These are phyloP conservation scores for Colletotrichum higginsianum DNA, from an alignment of 2,329 filamentous ascomycete genomes.

Conservation along the genomic window DNA sequence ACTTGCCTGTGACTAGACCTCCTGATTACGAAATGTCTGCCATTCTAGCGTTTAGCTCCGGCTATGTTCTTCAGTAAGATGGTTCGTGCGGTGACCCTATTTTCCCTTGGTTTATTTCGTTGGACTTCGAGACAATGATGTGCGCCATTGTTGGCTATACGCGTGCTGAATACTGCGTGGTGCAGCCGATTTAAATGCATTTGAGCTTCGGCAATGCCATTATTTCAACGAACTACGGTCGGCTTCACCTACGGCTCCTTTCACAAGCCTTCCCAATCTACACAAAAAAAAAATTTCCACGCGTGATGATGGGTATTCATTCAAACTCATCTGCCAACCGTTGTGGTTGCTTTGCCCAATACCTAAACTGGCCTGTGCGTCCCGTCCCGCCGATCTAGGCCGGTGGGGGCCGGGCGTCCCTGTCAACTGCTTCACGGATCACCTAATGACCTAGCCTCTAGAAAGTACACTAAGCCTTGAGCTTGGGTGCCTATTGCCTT, in stretches of 20 bases:
- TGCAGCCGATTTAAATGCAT: neutral
- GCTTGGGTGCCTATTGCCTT: neutral
- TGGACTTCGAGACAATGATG: neutral
- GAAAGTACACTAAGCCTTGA: neutral
- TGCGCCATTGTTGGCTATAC: neutral
- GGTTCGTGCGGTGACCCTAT: neutral
- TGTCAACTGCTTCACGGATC: neutral
- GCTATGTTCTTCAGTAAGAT: too few species aligned
- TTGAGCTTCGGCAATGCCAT: neutral
- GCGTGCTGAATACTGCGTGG: neutral
- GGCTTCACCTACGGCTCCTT: neutral
- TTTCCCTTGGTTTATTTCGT: neutral
- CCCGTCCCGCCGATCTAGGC: conserved; percentile 13
- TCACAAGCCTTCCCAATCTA: neutral
- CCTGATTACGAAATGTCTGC: neutral
- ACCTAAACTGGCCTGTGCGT: conserved; percentile 17
- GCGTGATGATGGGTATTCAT: neutral
- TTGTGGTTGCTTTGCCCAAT: neutral
- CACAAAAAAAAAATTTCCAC: neutral
- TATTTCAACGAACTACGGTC: neutral
- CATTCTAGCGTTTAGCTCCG: too few species aligned
- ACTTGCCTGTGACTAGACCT: neutral
- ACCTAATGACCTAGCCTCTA: too few species aligned
- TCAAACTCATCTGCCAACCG: neutral
- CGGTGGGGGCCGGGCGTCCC: neutral